A percentile compares a stretch with the other conserved stretches of the same genome.
Conservation (phyloP, 345 rosid genomes). For the Firmiana major region DNA sequence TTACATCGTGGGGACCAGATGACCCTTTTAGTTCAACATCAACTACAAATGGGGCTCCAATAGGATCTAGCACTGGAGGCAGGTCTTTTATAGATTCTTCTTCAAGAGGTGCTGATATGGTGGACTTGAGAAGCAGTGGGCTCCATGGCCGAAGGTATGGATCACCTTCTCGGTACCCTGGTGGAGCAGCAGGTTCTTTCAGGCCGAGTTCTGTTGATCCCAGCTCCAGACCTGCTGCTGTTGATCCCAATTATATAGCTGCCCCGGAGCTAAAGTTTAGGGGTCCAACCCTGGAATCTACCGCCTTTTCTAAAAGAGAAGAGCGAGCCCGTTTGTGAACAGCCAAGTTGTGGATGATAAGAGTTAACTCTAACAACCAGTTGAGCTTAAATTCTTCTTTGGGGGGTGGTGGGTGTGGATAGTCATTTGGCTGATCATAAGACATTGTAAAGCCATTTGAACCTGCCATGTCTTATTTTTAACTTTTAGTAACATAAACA, state of each 20-base stretch:
- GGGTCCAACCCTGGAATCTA: slow-evolving; percentile 50
- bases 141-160: slow-evolving; percentile 51
- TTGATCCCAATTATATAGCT: slow-evolving; percentile 52
- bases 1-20: slow-evolving; percentile 90
- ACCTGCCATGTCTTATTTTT: slow-evolving; percentile 23
- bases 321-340: slow-evolving; percentile 49
- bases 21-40: slow-evolving; percentile 65
- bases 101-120: slow-evolving; percentile 46
- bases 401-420: not conserved
- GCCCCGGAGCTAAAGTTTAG: slow-evolving; percentile 54
- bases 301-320: slow-evolving; percentile 60
- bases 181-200: slow-evolving; percentile 53
- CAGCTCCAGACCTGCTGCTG: slow-evolving; percentile 46
- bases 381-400: slow-evolving; percentile 4
- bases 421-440: slow-evolving; percentile 3
- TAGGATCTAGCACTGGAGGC: slow-evolving; percentile 45
- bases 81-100: slow-evolving; percentile 52
- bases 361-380: slow-evolving; percentile 24
- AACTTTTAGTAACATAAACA: slow-evolving; percentile 4
- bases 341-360: slow-evolving; percentile 58
- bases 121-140: slow-evolving; percentile 47
- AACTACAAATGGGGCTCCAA: slow-evolving; percentile 39
- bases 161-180: slow-evolving; percentile 61
- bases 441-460: slow-evolving; percentile 12
- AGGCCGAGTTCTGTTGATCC: slow-evolving; percentile 51